Conservation (phyloP, 495 filamentous ascomycete species). For the Penicillium coffeae region DNA sequence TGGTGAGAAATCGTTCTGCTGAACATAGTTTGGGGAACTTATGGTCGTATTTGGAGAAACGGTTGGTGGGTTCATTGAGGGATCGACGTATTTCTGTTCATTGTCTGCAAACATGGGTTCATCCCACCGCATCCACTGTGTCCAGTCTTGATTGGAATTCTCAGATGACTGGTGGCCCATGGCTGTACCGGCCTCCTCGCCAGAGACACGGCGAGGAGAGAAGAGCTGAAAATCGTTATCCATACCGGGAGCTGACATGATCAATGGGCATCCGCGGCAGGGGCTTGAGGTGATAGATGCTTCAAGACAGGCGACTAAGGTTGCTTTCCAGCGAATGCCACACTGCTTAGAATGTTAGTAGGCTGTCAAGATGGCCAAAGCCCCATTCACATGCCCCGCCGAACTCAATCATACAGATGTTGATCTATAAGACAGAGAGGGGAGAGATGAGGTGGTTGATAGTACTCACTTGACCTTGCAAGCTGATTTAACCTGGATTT, state of each 20-base stretch:
- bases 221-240: constrained; percentile 42
- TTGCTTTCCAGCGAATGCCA: not conserved
- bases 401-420: not conserved
- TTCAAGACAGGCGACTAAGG: not conserved
- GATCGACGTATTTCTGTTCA: constrained; percentile 19
- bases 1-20: constrained; percentile 29
- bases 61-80: constrained; percentile 24
- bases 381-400: not conserved
- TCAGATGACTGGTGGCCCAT: constrained; percentile 20
- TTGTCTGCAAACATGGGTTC: constrained; percentile 31
- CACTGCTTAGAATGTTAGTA: constrained; percentile 6
- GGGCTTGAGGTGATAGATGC: constrained; percentile 10
- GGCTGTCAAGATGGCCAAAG: not conserved
- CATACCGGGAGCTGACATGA: constrained; percentile 28
- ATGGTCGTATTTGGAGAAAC: constrained; percentile 29
- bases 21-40: constrained; percentile 22
- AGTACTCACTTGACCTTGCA: not conserved
- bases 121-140: constrained; percentile 52
- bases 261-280: constrained; percentile 13
- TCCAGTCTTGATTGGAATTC: constrained; percentile 41
- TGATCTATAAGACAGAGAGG: not conserved
- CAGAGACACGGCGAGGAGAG: constrained; percentile 26
- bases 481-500: not conserved
- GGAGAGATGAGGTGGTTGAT: not conserved
- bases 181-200: constrained; percentile 21